These are phyloP conservation scores for Amphichorda felina DNA, from an alignment of 2,329 filamentous ascomycete species.

Conservation along the genomic window DNA sequence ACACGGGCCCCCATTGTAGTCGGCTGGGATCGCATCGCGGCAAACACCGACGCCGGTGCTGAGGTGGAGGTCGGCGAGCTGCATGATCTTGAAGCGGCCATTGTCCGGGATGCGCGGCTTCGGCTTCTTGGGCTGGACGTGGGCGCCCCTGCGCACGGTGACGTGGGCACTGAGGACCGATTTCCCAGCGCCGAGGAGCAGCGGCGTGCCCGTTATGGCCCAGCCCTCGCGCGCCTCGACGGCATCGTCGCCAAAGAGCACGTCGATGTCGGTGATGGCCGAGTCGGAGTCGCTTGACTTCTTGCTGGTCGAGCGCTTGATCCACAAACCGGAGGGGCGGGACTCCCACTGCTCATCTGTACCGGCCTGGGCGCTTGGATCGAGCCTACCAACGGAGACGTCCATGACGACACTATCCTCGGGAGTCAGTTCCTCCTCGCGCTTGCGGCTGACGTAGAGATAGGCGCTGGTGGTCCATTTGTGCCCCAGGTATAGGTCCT, in stretches of 20 bases:
- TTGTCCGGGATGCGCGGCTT: conserved; percentile 71
- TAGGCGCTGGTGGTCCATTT: conserved; percentile 69
- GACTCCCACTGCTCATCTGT: conserved; percentile 61
- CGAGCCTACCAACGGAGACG: conserved; percentile 59
- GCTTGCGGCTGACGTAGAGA: conserved; percentile 71
- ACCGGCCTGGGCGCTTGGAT: conserved; percentile 41
- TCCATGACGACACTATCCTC: conserved; percentile 74
- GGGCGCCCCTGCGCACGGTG: conserved; percentile 59
- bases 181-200: conserved; percentile 55
- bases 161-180: conserved; percentile 50
- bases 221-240: conserved; percentile 82
- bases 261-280: conserved; percentile 70
- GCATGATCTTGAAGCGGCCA: conserved; percentile 95
- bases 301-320: conserved; percentile 60
- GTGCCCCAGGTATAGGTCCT: conserved; percentile 72
- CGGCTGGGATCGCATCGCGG: conserved; percentile 71
- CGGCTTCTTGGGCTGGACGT: conserved; percentile 48
- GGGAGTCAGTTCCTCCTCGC: conserved; percentile 67
- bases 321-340: conserved; percentile 67
- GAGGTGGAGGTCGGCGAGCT: conserved; percentile 87
- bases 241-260: conserved; percentile 83
- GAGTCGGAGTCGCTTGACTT: conserved; percentile 64
- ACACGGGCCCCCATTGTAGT: conserved; percentile 63
- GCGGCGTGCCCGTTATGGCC: conserved; percentile 61
- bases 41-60: conserved; percentile 81